These are phyloP conservation scores for Fusarium subtropicale DNA, from an alignment of 2,329 filamentous ascomycete genomes.

Conservation along the genomic window DNA sequence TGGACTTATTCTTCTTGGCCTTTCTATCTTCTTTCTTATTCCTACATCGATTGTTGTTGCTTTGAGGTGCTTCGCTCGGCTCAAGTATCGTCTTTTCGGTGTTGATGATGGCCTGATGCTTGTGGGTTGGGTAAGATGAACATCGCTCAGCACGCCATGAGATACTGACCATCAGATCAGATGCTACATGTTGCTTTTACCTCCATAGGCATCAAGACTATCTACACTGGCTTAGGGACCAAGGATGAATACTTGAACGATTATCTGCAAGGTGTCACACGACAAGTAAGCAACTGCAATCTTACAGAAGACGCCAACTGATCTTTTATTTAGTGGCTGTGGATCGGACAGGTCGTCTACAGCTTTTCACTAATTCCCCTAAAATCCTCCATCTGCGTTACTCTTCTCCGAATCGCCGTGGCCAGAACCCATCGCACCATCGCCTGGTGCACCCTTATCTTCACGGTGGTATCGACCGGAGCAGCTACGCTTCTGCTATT, in stretches of 20 bases:
- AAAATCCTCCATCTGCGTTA: constrained; percentile 35
- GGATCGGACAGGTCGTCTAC: constrained; percentile 20
- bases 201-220: background rate
- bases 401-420: constrained; percentile 30
- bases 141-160: too few relatives aligned
- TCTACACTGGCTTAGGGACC: constrained; percentile 21
- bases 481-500: constrained; percentile 11
- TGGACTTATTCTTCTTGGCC: constrained; percentile 3
- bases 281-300: constrained; percentile 6
- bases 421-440: constrained; percentile 21
- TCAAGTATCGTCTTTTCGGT: constrained; percentile 17
- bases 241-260: constrained; percentile 19
- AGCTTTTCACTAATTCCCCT: constrained; percentile 24
- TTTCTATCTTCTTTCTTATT: constrained; percentile 17
- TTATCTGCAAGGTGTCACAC: constrained; percentile 8
- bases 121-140: constrained; percentile 25
- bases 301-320: background rate
- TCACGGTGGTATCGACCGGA: constrained; percentile 4
- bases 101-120: constrained; percentile 34
- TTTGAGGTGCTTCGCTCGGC: constrained; percentile 13
- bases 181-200: constrained; percentile 22
- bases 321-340: constrained; percentile 12
- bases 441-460: constrained; percentile 22
- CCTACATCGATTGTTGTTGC: background rate
- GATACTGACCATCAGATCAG: background rate